Evolutionary conservation across 2,329 filamentous ascomycete genomes (phyloP), one percentile per base, ranked within the genome.

Genomic region (Botrytis porri): DNA sequence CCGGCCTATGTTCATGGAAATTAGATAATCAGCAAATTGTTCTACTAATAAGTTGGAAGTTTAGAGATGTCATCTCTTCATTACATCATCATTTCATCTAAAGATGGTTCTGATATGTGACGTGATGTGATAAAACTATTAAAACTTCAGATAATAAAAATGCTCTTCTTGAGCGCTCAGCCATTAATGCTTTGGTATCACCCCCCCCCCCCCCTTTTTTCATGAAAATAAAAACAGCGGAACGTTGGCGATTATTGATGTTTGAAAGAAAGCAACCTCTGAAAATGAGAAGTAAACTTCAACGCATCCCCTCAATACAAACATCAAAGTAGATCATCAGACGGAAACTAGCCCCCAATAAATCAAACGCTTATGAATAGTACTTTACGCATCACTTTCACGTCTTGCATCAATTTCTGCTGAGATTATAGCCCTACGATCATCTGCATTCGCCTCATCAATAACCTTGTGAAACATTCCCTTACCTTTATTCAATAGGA

Each of bases 401-500:
- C 62, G 62, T 66, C 65, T 41, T 37, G 48, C 51, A 45, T 43
- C 70, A 60, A 67, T 59, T 54, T 60, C 70, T 8, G 62, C 70
- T 32, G 57, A 12, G 14, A 67, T 8, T 57, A 67, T 48, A 35
- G 61, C 62, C 25, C 39, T 61, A 41, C 62, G 70, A 51, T 60
- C 70, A 65, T 66, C 70, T 37, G 62, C 51, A 60, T 32, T 54
- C 29, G 61, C 48, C 22, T 60, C 48, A 72, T 72, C 70, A 48
- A 72, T 35, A 45, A 72, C 62, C 54, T 73, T 67, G 51, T 71
- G 51, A 71, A 73, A 72, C 72, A 72, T 71, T 37, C 64, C 73
- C 74, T 74, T 77, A 79, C 78, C 78, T 78, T 77, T 79, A 60
- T 78, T 79, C 41, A 87, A 73, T 60, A 82, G 79, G 22, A 88